A percentile compares a stretch with the other conserved stretches of the same genome.
Evolutionary conservation across 148 eudicot species (phyloP).

Genomic region (Silene uniflora): DNA sequence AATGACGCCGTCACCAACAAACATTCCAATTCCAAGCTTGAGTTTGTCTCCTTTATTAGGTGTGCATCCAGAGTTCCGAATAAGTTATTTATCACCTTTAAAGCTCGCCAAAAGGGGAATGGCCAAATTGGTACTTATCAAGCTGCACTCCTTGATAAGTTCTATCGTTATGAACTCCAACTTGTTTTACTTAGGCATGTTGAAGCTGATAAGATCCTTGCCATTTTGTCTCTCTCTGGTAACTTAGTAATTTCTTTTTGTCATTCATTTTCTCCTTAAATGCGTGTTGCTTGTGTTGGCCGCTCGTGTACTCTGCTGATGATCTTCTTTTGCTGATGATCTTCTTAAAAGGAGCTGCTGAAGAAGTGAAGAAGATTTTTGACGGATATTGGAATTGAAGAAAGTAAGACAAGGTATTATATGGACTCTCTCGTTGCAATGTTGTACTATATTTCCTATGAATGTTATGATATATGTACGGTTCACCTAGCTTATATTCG

Average conservation of each 20-base stretch:
- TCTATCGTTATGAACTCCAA: not conserved
- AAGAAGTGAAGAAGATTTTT: too few species aligned
- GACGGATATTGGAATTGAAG: too few species aligned
- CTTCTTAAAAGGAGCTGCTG: not conserved
- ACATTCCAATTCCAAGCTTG: not conserved
- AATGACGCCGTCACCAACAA: not conserved
- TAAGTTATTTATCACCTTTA: not conserved
- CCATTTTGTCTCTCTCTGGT: not conserved
- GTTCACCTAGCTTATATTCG: too few species aligned
- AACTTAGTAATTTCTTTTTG: too few species aligned
- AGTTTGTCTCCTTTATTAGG: not conserved
- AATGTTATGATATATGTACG: too few species aligned
- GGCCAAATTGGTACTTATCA: constrained; percentile 2
- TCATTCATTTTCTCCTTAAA: too few species aligned
- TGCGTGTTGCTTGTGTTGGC: too few species aligned
- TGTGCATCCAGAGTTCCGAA: not conserved
- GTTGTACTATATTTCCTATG: too few species aligned
- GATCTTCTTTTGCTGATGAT: too few species aligned
- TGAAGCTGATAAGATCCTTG: constrained; percentile 6
- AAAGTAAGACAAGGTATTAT: too few species aligned
- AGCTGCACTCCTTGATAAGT: not conserved
- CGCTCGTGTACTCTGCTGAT: too few species aligned
- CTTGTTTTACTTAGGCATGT: constrained; percentile 3
- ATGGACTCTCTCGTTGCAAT: too few species aligned
- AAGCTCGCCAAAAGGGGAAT: not conserved